Conservation (phyloP, 2,329 filamentous ascomycete genomes). For the Didymella segeticola region DNA sequence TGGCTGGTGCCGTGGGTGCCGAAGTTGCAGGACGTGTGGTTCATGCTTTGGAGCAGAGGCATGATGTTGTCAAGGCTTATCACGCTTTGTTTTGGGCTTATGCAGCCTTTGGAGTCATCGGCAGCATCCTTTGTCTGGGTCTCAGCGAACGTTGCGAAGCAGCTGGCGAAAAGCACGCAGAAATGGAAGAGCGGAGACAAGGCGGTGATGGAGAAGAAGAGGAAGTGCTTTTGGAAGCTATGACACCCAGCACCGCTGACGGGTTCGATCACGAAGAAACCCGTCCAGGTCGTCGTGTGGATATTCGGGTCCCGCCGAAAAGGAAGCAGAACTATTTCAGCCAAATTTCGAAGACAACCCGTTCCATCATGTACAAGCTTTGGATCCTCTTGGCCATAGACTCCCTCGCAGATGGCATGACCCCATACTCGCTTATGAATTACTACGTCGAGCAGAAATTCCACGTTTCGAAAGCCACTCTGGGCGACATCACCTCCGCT, state of each 20-base stretch:
- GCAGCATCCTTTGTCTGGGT: constrained; percentile 47
- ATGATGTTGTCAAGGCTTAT: constrained; percentile 45
- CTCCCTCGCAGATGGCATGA: constrained; percentile 69
- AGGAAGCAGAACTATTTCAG: constrained; percentile 51
- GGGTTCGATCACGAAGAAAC: constrained; percentile 38
- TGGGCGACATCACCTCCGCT: constrained; percentile 65
- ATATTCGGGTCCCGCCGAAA: constrained; percentile 20
- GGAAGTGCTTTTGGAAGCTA: constrained; percentile 42
- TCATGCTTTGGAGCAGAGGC: constrained; percentile 49
- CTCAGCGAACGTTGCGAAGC: constrained; percentile 52
- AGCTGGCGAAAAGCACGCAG: constrained; percentile 37
- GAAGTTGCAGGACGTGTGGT: constrained; percentile 50
- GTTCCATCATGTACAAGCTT: constrained; percentile 66
- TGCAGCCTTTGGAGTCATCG: constrained; percentile 50
- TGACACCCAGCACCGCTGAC: constrained; percentile 42
- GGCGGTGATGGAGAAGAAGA: constrained; percentile 38
- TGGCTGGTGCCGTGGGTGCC: constrained; percentile 45
- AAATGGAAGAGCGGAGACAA: constrained; percentile 33
- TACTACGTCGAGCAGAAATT: constrained; percentile 48
- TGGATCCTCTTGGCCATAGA: constrained; percentile 71
- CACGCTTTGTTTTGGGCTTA: constrained; percentile 54
- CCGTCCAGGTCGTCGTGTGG: constrained; percentile 16
- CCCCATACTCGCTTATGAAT: constrained; percentile 46
- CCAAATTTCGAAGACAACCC: constrained; percentile 64
- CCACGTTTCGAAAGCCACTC: constrained; percentile 55